phyloP scores from a whole-genome alignment of 495 filamentous ascomycete genomes.

The Neurospora cerealis region DNA sequence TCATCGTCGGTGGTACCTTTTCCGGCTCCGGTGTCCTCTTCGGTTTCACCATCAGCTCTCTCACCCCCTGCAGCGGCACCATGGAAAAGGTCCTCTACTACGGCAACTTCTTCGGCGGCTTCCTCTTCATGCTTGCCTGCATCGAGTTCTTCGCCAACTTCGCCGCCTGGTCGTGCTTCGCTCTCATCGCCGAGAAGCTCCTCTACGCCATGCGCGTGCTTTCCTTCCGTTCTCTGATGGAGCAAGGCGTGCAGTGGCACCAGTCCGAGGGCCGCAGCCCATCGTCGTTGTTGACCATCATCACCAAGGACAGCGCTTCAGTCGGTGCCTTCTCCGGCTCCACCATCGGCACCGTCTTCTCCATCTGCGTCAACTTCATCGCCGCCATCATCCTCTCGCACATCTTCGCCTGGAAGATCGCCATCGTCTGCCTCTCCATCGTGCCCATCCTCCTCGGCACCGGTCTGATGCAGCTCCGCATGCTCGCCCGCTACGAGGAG shows the following conservation, averaged over 20 bases:
- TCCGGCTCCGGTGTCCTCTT: constrained; percentile 20
- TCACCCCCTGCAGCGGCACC: constrained; percentile 21
- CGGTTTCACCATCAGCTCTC: constrained; percentile 16
- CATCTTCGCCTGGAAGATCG: constrained; percentile 79
- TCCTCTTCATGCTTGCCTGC: constrained; percentile 84
- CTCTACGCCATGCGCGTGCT: constrained; percentile 67
- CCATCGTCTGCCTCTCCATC: constrained; percentile 65
- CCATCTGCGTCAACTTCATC: constrained; percentile 57
- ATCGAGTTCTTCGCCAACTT: constrained; percentile 58
- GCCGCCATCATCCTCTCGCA: constrained; percentile 51
- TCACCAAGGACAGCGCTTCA: constrained; percentile 70
- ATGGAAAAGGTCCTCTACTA: constrained; percentile 40
- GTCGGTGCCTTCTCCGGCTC: constrained; percentile 68
- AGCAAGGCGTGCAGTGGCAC: constrained; percentile 79
- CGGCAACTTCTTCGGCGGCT: constrained; percentile 72
- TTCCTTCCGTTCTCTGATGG: constrained; percentile 73
- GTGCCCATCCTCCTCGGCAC: constrained; percentile 66
- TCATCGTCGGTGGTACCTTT: constrained; percentile 10
- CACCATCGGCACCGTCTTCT: constrained; percentile 68
- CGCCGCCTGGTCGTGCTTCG: constrained; percentile 57
- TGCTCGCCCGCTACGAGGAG: constrained; percentile 57
- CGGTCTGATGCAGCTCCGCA: constrained; percentile 64
- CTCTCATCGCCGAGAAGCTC: constrained; percentile 61
- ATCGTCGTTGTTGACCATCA: constrained; percentile 68
- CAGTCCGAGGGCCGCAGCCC: constrained; percentile 69